Evolutionary conservation across 768 basidiomycete genomes (phyloP).

Genomic region (Pleurotus pulmonarius): DNA sequence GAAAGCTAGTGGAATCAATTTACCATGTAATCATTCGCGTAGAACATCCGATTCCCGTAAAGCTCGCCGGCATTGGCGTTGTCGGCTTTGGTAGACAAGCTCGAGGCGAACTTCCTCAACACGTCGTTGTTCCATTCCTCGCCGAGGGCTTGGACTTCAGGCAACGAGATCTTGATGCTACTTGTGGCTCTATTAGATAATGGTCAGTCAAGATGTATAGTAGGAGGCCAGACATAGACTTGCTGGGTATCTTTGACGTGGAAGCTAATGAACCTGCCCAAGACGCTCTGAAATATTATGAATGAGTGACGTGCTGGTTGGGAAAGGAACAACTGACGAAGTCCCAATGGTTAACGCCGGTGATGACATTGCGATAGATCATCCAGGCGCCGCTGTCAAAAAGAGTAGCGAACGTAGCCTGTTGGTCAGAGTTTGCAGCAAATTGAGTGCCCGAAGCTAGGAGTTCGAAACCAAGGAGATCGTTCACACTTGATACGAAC

Average conservation of each 20-base stretch:
- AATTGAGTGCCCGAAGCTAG: constrained; percentile 58
- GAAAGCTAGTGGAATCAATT: constrained; percentile 2
- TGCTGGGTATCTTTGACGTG: constrained; percentile 47
- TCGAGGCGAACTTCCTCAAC: constrained; percentile 33
- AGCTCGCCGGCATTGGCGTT: constrained; percentile 54
- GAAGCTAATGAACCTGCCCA: constrained; percentile 67
- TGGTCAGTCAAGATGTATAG: neutral
- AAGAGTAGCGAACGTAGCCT: constrained; percentile 48
- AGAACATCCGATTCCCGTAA: constrained; percentile 61
- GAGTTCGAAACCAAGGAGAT: constrained; percentile 58
- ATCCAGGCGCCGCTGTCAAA: constrained; percentile 66
- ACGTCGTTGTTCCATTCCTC: constrained; percentile 44
- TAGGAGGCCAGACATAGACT: constrained; percentile 10
- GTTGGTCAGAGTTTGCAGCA: constrained; percentile 36
- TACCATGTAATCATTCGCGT: constrained; percentile 67
- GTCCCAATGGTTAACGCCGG: constrained; percentile 66
- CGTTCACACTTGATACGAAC: constrained; percentile 44
- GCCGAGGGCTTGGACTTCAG: constrained; percentile 46
- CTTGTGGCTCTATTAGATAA: constrained; percentile 42
- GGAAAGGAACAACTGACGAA: constrained; percentile 41
- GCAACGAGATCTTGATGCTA: constrained; percentile 53
- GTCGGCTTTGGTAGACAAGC: constrained; percentile 30
- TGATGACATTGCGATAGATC: constrained; percentile 58
- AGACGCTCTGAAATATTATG: constrained; percentile 36
- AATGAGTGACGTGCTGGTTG: constrained; percentile 11